phyloP scores from a whole-genome alignment of 2,329 filamentous ascomycete species.

The Phialophora tarda region DNA sequence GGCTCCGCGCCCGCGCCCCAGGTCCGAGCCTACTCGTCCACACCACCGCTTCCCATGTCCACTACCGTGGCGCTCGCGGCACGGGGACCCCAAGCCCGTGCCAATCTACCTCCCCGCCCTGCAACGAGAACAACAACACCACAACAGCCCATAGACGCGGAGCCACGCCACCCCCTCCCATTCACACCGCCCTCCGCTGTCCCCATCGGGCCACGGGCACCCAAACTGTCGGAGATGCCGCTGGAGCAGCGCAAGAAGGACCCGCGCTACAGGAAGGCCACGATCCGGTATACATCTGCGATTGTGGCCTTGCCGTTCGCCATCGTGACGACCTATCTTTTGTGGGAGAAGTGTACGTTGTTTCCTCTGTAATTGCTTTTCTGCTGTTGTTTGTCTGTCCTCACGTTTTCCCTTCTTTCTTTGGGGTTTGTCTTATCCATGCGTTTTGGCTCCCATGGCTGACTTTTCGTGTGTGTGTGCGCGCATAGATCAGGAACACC shows the following conservation, averaged over 20 bases:
- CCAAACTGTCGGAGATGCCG: slow-evolving; percentile 31
- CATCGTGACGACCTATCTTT: slow-evolving; percentile 34
- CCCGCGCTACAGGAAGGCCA: slow-evolving; percentile 28
- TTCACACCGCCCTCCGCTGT: not conserved
- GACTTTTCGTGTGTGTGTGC: not conserved
- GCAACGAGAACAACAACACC: not conserved
- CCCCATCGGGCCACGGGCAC: not conserved
- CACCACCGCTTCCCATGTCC: slow-evolving; percentile 11
- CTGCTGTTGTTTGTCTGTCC: not conserved
- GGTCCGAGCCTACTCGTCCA: slow-evolving; percentile 8
- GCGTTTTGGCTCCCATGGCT: not conserved
- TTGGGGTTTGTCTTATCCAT: too few relatives aligned
- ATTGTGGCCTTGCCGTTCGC: slow-evolving; percentile 37
- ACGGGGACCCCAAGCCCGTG: not conserved
- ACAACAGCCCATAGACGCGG: not conserved
- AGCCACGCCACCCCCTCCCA: slow-evolving; percentile 1
- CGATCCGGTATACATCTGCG: slow-evolving; percentile 27
- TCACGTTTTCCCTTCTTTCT: too few relatives aligned
- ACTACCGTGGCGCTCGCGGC: slow-evolving; percentile 13
- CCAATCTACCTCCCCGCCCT: not conserved
- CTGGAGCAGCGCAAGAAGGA: slow-evolving; percentile 32
- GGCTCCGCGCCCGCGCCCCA: slow-evolving; percentile 3
- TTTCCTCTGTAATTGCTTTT: not conserved
- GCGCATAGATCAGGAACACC: slow-evolving; percentile 13
- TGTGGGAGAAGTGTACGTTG: slow-evolving; percentile 36